These are phyloP conservation scores for Cyberlindnera lachancei DNA, from an alignment of 805 yeast species.

Conservation along the genomic window DNA sequence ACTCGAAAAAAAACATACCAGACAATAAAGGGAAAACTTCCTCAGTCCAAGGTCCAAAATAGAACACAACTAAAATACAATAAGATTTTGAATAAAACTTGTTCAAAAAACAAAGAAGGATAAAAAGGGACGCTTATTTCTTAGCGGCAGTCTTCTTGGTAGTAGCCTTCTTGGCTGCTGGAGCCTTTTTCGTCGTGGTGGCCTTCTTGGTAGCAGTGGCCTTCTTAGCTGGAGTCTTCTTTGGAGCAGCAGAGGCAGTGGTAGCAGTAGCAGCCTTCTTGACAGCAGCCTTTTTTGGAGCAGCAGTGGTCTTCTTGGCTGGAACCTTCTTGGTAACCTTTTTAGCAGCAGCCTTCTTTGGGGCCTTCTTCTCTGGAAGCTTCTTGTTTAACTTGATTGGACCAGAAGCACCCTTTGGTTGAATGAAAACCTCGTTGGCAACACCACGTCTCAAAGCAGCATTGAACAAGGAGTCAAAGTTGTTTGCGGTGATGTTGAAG, in stretches of 20 bases:
- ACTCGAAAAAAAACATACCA: too few species aligned
- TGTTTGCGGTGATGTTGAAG: constrained; percentile 48
- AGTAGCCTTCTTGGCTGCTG: neutral
- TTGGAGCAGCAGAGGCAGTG: constrained; percentile 24
- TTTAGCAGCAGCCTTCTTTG: constrained; percentile 27
- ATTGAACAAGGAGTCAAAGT: constrained; percentile 72
- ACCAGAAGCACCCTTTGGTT: constrained; percentile 89
- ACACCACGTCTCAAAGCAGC: constrained; percentile 77
- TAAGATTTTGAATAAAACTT: too few species aligned
- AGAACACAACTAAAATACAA: too few species aligned
- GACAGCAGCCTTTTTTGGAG: constrained; percentile 25
- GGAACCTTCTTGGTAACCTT: constrained; percentile 23
- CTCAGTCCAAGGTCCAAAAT: too few species aligned
- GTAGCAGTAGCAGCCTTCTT: constrained; percentile 23
- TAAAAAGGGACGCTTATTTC: neutral
- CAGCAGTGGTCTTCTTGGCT: constrained; percentile 25
- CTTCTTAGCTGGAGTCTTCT: constrained; percentile 19
- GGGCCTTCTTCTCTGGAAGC: constrained; percentile 24
- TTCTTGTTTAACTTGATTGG: constrained; percentile 55
- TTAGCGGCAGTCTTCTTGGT: neutral
- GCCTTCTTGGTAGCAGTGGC: constrained; percentile 1
- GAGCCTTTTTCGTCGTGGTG: neutral
- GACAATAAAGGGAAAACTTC: too few species aligned
- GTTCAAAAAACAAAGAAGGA: too few species aligned
- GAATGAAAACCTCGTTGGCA: constrained; percentile 63